Evolutionary conservation across 1,139 yeast genomes (phyloP).

Genomic region (Scheffersomyces illinoinensis): DNA sequence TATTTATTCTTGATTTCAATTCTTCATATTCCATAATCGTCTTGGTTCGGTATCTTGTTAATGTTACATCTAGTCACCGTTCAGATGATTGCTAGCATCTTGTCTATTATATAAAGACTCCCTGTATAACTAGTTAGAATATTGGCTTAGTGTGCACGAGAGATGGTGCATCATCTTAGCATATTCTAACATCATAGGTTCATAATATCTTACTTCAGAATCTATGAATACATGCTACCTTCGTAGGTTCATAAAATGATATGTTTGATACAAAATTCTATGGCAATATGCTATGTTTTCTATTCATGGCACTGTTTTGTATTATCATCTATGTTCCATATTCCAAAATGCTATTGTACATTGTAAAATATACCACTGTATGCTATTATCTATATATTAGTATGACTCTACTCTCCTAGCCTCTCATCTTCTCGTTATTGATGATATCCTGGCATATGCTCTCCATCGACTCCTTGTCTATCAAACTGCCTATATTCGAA

Average conservation of each 20-base stretch:
- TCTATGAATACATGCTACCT: not conserved
- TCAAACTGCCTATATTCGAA: conserved; percentile 69
- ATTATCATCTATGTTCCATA: not conserved
- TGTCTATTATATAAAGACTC: not conserved
- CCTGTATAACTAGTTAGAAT: not conserved
- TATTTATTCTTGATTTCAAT: not conserved
- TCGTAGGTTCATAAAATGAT: not conserved
- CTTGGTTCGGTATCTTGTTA: not conserved
- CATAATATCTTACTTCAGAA: not conserved
- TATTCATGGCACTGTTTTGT: not conserved
- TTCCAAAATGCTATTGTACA: not conserved
- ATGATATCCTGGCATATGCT: conserved; percentile 72
- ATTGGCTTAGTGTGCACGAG: not conserved
- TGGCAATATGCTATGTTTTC: not conserved
- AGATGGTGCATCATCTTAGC: not conserved
- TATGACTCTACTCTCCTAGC: conserved; percentile 19
- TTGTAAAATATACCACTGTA: not conserved
- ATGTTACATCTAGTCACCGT: not conserved
- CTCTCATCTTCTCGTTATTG: conserved; percentile 75
- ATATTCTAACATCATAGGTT: not conserved
- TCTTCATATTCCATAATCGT: not conserved
- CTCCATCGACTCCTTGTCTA: conserved; percentile 75
- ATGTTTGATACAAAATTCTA: not conserved
- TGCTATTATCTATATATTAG: not conserved
- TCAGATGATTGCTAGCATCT: not conserved